Evolutionary conservation across 306 rosid genomes (phyloP).

Genomic region (Acmispon strigosus): DNA sequence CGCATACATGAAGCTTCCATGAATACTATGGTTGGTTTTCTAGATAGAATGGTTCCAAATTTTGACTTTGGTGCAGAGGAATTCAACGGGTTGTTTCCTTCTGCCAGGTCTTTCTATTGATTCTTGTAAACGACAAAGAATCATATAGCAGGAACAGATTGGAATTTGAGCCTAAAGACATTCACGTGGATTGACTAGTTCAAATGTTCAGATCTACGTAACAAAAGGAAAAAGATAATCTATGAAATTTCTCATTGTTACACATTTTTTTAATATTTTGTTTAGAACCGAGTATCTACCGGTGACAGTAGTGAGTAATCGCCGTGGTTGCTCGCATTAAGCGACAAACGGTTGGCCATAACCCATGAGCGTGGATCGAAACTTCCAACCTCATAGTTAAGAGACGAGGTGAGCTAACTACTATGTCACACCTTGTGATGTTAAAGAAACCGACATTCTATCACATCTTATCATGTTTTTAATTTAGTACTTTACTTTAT

Average conservation of each 20-base stretch:
- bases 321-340: too few relatives aligned
- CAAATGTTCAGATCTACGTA: not conserved
- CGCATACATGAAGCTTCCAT: conserved; percentile 17
- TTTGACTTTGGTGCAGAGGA: conserved; percentile 21
- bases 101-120: not conserved
- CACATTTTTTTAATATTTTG: not conserved
- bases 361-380: too few relatives aligned
- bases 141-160: not conserved
- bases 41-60: conserved; percentile 26
- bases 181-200: conserved; percentile 29
- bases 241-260: not conserved
- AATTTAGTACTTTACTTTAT: too few relatives aligned
- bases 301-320: too few relatives aligned
- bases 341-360: too few relatives aligned
- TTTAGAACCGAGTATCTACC: too few relatives aligned
- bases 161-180: not conserved
- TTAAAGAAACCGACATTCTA: too few relatives aligned
- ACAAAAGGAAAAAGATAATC: not conserved
- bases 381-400: too few relatives aligned
- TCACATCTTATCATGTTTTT: too few relatives aligned
- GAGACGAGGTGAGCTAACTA: too few relatives aligned
- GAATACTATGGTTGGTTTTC: conserved; percentile 22
- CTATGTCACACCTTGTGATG: too few relatives aligned
- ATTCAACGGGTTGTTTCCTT: conserved; percentile 8
- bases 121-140: not conserved